Conservation (phyloP, 2,329 filamentous ascomycete species). For the Aspergillus thermomutatus region DNA sequence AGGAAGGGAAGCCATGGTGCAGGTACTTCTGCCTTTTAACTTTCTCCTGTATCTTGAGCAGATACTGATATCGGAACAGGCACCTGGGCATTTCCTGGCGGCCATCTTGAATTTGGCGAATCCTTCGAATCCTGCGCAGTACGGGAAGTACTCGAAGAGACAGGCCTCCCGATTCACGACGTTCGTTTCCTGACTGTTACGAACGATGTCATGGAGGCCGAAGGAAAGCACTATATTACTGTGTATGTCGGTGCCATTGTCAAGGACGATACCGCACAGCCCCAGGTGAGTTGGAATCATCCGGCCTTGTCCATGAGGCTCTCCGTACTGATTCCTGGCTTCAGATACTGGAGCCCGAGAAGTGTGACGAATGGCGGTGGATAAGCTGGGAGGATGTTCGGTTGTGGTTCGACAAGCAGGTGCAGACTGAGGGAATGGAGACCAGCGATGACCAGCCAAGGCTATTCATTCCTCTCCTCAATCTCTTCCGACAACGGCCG, state of each 20-base stretch:
- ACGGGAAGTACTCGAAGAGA: slow-evolving; percentile 69
- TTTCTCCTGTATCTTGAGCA: background rate
- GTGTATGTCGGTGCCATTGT: slow-evolving; percentile 61
- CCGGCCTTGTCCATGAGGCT: background rate
- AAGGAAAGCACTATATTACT: slow-evolving; percentile 71
- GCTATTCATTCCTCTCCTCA: slow-evolving; percentile 49
- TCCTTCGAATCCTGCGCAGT: slow-evolving; percentile 59
- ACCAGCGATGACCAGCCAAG: slow-evolving; percentile 11
- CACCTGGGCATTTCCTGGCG: slow-evolving; percentile 67
- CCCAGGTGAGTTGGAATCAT: slow-evolving; percentile 47
- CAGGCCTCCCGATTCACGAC: slow-evolving; percentile 56
- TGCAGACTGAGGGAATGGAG: slow-evolving; percentile 18
- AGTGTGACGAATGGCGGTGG: slow-evolving; percentile 57
- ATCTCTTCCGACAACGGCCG: slow-evolving; percentile 42
- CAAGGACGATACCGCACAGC: slow-evolving; percentile 46
- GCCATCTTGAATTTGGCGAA: slow-evolving; percentile 71
- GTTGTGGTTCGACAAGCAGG: background rate
- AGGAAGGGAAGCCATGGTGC: slow-evolving; percentile 48
- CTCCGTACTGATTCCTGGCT: background rate
- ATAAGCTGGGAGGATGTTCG: slow-evolving; percentile 47
- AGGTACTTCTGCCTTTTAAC: slow-evolving; percentile 26
- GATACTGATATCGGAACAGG: slow-evolving; percentile 37
- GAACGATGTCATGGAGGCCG: slow-evolving; percentile 61
- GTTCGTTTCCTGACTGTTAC: slow-evolving; percentile 58
- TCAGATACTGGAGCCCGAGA: slow-evolving; percentile 46